These are phyloP conservation scores for Zychaea mexicana DNA, from an alignment of 371 early-diverging fungal genomes.

Conservation along the genomic window DNA sequence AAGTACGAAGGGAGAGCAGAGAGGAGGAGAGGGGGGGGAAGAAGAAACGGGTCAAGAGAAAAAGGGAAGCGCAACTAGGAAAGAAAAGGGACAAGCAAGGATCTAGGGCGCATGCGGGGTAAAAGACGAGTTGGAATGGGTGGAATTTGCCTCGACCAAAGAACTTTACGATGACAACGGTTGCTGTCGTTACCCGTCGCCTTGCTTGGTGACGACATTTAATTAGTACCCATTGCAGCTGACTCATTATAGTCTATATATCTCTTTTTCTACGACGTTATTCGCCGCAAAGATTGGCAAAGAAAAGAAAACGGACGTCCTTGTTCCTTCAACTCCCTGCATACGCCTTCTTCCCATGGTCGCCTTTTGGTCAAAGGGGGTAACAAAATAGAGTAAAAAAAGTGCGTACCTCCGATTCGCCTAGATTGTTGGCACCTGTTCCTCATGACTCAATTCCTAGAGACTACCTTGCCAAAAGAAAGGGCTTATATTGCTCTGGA, in stretches of 20 bases:
- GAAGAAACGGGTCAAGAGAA: background rate
- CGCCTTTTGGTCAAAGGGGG: background rate
- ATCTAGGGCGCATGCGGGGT: background rate
- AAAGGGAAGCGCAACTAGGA: slow-evolving; percentile 10
- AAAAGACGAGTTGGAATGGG: background rate
- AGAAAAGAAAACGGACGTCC: background rate
- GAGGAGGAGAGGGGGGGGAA: slow-evolving; percentile 4
- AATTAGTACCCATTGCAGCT: too few species aligned
- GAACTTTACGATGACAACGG: too few species aligned
- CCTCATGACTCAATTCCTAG: too few species aligned
- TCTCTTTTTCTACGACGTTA: too few species aligned
- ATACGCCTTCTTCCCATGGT: background rate
- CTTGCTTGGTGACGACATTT: too few species aligned
- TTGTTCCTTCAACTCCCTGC: background rate
- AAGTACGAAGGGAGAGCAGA: slow-evolving; percentile 8
- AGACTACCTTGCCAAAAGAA: background rate
- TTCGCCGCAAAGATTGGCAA: background rate
- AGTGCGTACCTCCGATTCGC: background rate
- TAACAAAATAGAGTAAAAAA: too few species aligned
- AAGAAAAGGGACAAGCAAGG: slow-evolving; percentile 10
- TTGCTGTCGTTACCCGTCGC: background rate
- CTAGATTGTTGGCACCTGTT: too few species aligned
- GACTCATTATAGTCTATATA: too few species aligned
- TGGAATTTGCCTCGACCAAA: background rate
- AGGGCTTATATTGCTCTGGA: too few species aligned